Evolutionary conservation across 2,329 filamentous ascomycete genomes (phyloP).

Genomic region (Paraphoma sp.): DNA sequence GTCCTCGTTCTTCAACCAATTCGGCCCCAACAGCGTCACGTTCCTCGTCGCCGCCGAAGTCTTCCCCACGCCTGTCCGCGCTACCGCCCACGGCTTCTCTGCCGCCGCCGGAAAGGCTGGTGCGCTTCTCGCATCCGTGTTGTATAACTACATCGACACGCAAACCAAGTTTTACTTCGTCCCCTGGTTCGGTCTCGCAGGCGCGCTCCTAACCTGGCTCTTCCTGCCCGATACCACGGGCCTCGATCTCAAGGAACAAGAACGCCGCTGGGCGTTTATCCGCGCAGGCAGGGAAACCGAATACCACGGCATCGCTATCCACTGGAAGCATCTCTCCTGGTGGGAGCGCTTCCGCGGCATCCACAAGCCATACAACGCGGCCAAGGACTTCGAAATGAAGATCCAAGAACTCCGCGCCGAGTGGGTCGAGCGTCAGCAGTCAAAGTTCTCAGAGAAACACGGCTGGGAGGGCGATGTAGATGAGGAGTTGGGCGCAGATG

Average conservation of each 20-base stretch:
- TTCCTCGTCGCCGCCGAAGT: constrained; percentile 96
- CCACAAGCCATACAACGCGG: constrained; percentile 81
- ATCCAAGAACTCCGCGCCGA: constrained; percentile 77
- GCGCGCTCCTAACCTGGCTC: constrained; percentile 80
- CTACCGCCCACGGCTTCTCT: constrained; percentile 93
- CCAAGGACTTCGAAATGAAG: constrained; percentile 81
- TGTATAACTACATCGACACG: constrained; percentile 93
- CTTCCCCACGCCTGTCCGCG: constrained; percentile 93
- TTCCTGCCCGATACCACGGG: constrained; percentile 98
- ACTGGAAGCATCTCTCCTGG: constrained; percentile 83
- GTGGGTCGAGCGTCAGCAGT: constrained; percentile 63
- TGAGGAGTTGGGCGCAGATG: constrained; percentile 37
- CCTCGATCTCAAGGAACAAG: constrained; percentile 95
- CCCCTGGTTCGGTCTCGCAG: constrained; percentile 91
- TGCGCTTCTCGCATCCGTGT: constrained; percentile 82
- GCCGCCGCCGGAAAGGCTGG: constrained; percentile 89
- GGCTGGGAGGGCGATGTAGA: constrained; percentile 38
- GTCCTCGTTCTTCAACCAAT: constrained; percentile 98
- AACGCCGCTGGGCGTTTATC: constrained; percentile 90
- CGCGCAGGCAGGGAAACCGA: constrained; percentile 77
- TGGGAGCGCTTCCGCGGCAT: constrained; percentile 85
- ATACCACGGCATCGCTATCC: constrained; percentile 92
- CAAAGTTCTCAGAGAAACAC: constrained; percentile 49
- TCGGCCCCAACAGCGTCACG: constrained; percentile 93
- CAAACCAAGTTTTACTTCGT: constrained; percentile 89